These are phyloP conservation scores for Chlorencoelia australis DNA, from an alignment of 2,329 filamentous ascomycete species.

Conservation along the genomic window DNA sequence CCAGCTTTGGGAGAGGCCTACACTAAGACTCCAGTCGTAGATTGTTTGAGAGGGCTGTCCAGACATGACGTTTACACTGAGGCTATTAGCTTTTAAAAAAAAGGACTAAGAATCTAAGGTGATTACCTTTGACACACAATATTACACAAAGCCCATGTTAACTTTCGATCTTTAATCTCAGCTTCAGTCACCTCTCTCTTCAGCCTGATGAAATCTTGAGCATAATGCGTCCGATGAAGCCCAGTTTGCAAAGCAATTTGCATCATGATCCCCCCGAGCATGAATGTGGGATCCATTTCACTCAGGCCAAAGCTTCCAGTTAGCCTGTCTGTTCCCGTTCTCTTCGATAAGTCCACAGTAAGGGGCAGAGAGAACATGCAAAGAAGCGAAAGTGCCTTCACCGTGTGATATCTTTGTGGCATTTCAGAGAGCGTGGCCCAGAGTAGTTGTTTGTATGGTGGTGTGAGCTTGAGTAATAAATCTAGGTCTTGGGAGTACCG, in stretches of 20 bases:
- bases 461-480: conserved; percentile 31
- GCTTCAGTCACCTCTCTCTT: conserved; percentile 13
- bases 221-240: conserved; percentile 18
- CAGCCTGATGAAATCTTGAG: conserved; percentile 16
- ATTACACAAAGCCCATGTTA: conserved; percentile 60
- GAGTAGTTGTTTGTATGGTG: conserved; percentile 12
- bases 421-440: conserved; percentile 15
- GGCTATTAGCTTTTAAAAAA: neutral
- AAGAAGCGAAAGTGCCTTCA: conserved; percentile 21
- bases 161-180: conserved; percentile 40
- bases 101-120: neutral
- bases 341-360: conserved; percentile 14
- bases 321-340: conserved; percentile 6
- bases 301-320: conserved; percentile 6
- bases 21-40: conserved; percentile 47
- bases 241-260: conserved; percentile 23
- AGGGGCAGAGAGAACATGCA: conserved; percentile 24
- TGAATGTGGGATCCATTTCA: conserved; percentile 17
- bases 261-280: conserved; percentile 23
- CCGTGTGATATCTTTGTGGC: conserved; percentile 14
- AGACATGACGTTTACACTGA: conserved; percentile 55
- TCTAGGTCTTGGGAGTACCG: conserved; percentile 44
- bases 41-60: conserved; percentile 54
- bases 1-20: conserved; percentile 32
- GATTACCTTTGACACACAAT: conserved; percentile 53